Evolutionary conservation across 352 stramenopile species (phyloP).

Genomic region (Phytophthora europaea): DNA sequence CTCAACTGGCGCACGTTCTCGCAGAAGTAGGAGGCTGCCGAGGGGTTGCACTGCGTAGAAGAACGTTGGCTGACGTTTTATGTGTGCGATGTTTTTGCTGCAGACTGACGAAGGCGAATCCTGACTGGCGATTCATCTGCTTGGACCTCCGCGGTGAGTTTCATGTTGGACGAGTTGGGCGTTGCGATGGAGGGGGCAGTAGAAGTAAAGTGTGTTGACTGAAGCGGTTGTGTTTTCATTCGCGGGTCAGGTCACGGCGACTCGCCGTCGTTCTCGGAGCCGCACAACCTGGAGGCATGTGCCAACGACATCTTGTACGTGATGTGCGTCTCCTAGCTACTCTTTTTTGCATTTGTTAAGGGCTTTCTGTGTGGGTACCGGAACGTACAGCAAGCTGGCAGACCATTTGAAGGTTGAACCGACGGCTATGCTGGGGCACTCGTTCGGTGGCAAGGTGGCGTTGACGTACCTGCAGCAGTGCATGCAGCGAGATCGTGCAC

Average conservation of each 20-base stretch:
- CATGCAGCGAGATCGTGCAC: conserved; percentile 45
- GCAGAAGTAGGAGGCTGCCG: conserved; percentile 51
- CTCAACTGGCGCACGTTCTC: conserved; percentile 89
- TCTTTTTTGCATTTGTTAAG: neutral
- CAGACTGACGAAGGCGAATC: conserved; percentile 69
- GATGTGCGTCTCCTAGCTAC: neutral
- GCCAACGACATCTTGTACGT: conserved; percentile 77
- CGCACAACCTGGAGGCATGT: conserved; percentile 74
- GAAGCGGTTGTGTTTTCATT: neutral
- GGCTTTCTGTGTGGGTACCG: neutral
- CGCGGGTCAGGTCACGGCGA: conserved; percentile 67
- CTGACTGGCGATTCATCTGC: conserved; percentile 75
- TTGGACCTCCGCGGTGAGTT: conserved; percentile 73
- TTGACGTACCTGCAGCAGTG: conserved; percentile 74
- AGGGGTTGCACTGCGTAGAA: neutral
- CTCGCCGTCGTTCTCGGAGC: conserved; percentile 69
- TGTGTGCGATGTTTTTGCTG: neutral
- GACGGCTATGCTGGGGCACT: conserved; percentile 77
- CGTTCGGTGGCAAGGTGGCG: conserved; percentile 85
- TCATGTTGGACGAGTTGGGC: neutral
- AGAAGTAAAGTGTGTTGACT: conserved; percentile 1
- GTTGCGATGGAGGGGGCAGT: too few species aligned
- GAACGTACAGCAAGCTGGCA: conserved; percentile 49
- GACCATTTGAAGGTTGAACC: conserved; percentile 63
- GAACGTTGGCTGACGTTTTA: conserved; percentile 5